Conservation (phyloP, 2,329 filamentous ascomycete species). For the Aspergillus luchuensis region DNA sequence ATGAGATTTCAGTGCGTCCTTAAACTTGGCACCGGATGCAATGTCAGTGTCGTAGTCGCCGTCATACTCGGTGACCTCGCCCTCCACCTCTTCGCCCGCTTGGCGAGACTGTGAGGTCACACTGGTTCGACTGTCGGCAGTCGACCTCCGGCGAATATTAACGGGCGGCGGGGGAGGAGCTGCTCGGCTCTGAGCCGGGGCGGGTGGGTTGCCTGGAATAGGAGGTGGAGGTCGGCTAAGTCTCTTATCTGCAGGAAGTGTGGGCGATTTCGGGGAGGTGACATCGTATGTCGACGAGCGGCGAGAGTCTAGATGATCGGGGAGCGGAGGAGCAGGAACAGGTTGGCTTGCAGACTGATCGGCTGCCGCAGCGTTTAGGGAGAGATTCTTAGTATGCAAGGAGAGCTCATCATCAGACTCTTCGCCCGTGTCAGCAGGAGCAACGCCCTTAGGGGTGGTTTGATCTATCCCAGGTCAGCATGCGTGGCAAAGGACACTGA, state of each 20-base stretch:
- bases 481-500: constrained; percentile 8
- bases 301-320: constrained; percentile 43
- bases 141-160: constrained; percentile 59
- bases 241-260: constrained; percentile 41
- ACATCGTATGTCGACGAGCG: constrained; percentile 41
- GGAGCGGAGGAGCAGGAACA: constrained; percentile 47
- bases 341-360: constrained; percentile 50
- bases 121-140: constrained; percentile 54
- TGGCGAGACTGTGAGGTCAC: constrained; percentile 47
- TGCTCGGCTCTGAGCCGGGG: constrained; percentile 57
- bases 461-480: constrained; percentile 53
- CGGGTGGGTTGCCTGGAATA: constrained; percentile 43
- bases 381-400: constrained; percentile 49
- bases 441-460: constrained; percentile 58
- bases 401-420: constrained; percentile 88
- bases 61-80: constrained; percentile 90
- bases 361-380: constrained; percentile 45
- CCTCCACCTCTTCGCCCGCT: constrained; percentile 65
- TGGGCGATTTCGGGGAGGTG: constrained; percentile 45
- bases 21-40: constrained; percentile 87
- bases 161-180: constrained; percentile 65
- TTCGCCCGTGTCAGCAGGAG: constrained; percentile 74
- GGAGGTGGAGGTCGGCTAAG: constrained; percentile 48
- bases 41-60: constrained; percentile 98
- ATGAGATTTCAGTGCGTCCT: constrained; percentile 86